Evolutionary conservation across 2,329 filamentous ascomycete species (phyloP), one percentile per base, ranked within the genome.

Genomic region (Zymoseptoria pseudotritici): DNA sequence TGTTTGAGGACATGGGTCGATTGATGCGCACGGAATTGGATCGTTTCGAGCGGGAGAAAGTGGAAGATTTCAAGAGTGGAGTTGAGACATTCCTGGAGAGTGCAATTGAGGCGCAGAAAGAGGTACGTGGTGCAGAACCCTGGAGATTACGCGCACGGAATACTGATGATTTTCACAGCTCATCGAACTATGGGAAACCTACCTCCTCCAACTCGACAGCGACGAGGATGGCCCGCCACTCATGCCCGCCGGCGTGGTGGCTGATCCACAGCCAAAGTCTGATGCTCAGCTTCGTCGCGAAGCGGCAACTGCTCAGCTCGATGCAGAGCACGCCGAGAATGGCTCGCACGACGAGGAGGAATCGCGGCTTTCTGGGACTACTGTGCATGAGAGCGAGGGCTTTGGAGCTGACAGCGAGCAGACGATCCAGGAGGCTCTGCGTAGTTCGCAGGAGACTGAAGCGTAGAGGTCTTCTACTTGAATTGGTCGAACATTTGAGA

Each of bases 31-130:
- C 82, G 42, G 94, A 99, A 75, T 80, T 99, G 66, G 94, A 97
- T 70, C 83, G 92, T 19, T 99, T 99, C 71, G 94, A 99, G 78
- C 85, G 84, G 69, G 94, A 99, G 77, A 99, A 99, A 80, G 94
- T 99, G 2, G 94, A 99, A 73, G 94, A 99, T 73, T 99, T 99
- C 76, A 99, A 99, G 81, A 94, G 89, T 63, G 93, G 92, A 0
- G 92, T 99, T 1, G 94, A 99, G 79, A 99, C 94, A 1, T 99
- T 96, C 76, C 76, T 99, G 68, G 94, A 99, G 79, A 92, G 94
- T 70, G 91, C 94, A 3, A 91, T 99, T 3, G 94, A 99, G 77
- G 94, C 93, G 58, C 94, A 99, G 78, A 99, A 99, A 77, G 94
- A 99, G 87, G 93, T 94, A 74, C 20, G 51, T 17, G 11, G 57